Percentiles rank a stretch among this genome's conserved stretches.
These are phyloP conservation scores for Ustilago curta DNA, from an alignment of 1,284 basidiomycete species.

Conservation along the genomic window DNA sequence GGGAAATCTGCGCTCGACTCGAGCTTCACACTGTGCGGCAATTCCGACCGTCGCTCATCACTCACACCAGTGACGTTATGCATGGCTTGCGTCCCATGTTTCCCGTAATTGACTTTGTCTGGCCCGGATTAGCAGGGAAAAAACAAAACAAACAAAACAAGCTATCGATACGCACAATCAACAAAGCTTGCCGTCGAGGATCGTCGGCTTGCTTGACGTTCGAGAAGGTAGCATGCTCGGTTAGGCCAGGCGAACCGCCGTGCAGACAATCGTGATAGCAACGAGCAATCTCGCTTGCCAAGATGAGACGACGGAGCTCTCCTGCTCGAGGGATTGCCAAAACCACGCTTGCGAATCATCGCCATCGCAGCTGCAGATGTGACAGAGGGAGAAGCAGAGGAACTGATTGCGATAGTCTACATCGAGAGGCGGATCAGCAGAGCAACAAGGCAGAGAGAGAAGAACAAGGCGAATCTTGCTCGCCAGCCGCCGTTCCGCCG, in stretches of 20 bases:
- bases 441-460: no score
- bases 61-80: no score
- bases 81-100: not conserved
- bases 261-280: not conserved
- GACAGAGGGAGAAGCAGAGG: no score
- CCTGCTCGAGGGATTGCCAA: no score
- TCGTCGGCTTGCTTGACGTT: not conserved
- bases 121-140: not conserved
- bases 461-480: not conserved
- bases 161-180: not conserved
- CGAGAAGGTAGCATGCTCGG: not conserved
- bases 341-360: no score
- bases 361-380: no score
- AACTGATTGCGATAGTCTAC: no score
- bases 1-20: not conserved
- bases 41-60: not conserved
- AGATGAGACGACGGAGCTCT: no score
- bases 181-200: not conserved
- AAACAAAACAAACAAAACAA: no score
- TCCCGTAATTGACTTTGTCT: not conserved
- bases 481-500: not conserved
- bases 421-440: no score
- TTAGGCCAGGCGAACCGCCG: constrained; percentile 3
- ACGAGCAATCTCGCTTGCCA: no score
- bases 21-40: not conserved